Conservation (phyloP, 2,329 filamentous ascomycete genomes). For the Aspergillus aculeatinus region DNA sequence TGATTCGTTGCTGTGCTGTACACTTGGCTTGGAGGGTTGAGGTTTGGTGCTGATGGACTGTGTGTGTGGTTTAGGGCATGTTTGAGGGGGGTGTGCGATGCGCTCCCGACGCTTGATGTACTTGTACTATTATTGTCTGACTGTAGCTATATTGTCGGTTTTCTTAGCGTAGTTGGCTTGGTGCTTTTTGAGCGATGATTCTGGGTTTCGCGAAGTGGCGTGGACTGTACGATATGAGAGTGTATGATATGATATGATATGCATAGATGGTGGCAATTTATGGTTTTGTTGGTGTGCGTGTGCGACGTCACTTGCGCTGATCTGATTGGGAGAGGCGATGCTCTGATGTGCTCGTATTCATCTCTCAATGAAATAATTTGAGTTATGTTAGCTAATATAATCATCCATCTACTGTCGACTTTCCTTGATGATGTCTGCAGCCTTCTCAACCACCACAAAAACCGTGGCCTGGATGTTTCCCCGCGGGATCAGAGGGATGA, state of each 20-base stretch:
- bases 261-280: neutral
- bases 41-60: neutral
- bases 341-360: no score
- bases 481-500: no score
- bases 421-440: conserved; percentile 13
- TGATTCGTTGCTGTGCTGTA: conserved; percentile 24
- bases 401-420: neutral
- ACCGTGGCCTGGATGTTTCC: no score
- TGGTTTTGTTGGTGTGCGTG: no score
- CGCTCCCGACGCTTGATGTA: neutral
- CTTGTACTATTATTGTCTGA: neutral
- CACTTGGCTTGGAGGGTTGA: neutral
- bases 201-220: neutral
- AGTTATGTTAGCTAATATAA: neutral
- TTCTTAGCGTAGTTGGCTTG: neutral
- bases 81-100: neutral
- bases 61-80: neutral
- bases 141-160: neutral
- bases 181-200: neutral
- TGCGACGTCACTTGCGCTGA: no score
- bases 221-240: neutral
- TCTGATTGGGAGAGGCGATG: no score
- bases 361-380: no score
- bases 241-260: neutral
- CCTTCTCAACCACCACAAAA: conserved; percentile 3